Percentiles rank a stretch among this genome's conserved stretches.
Conservation (phyloP, 108 stramenopile species). For the Tribonema minus region DNA sequence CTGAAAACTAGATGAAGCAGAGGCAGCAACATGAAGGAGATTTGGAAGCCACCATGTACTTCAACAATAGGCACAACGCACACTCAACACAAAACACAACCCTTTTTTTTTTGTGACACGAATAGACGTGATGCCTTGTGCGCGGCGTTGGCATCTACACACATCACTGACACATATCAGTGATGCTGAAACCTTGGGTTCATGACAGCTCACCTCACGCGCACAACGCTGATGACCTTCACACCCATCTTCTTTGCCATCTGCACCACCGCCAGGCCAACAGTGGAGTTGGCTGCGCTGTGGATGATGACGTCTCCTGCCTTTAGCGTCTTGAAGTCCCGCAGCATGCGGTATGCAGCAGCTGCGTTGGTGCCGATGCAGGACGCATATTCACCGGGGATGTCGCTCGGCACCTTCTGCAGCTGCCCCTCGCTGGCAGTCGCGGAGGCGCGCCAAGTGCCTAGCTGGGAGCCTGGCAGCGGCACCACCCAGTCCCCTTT, state of each 20-base stretch:
- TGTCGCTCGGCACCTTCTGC: constrained; percentile 42
- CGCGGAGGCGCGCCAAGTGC: constrained; percentile 27
- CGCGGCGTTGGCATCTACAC: neutral
- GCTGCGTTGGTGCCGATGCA: constrained; percentile 41
- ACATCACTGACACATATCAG: neutral
- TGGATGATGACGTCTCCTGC: constrained; percentile 48
- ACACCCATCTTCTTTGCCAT: constrained; percentile 46
- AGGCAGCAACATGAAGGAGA: no score
- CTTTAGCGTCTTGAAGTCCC: constrained; percentile 44
- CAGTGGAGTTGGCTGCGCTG: constrained; percentile 46
- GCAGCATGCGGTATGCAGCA: constrained; percentile 48
- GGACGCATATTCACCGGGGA: constrained; percentile 48
- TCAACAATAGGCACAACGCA: no score
- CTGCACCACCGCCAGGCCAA: constrained; percentile 44
- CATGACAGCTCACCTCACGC: constrained; percentile 14
- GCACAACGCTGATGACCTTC: constrained; percentile 44
- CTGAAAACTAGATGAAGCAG: no score
- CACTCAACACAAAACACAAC: no score
- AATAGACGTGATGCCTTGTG: no score
- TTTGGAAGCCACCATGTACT: neutral
- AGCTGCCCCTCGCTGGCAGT: constrained; percentile 3
- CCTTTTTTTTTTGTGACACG: no score
- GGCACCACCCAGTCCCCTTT: constrained; percentile 52
- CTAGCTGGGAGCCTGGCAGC: constrained; percentile 38
- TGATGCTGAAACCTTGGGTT: neutral